Evolutionary conservation across 2,329 filamentous ascomycete species (phyloP).

Genomic region (Colletotrichum gigasporum): DNA sequence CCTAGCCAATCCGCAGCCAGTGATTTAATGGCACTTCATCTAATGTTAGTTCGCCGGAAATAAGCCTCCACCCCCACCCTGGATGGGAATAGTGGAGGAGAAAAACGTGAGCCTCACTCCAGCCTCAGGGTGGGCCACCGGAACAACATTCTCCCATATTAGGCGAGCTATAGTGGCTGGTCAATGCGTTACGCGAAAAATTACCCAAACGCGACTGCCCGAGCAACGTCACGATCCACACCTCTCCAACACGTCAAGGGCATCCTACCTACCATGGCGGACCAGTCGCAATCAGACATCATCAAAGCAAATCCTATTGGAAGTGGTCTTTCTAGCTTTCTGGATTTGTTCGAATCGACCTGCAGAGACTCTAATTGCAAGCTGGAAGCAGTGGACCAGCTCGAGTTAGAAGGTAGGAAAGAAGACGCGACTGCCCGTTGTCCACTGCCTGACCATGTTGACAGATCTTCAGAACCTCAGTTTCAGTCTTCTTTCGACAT

Average conservation of each 20-base stretch:
- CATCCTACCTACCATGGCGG: slow-evolving; percentile 30
- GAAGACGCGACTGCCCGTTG: neutral
- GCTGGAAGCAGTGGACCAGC: slow-evolving; percentile 34
- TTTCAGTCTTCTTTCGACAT: neutral
- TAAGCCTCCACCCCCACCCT: too few species aligned
- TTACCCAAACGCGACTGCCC: neutral
- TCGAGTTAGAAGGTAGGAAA: slow-evolving; percentile 36
- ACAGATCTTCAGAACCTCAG: neutral
- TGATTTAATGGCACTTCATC: too few species aligned
- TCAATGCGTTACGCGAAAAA: neutral
- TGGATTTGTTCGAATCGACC: slow-evolving; percentile 35
- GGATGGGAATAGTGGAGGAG: too few species aligned
- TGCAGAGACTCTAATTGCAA: slow-evolving; percentile 33
- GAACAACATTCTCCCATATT: neutral
- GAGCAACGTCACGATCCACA: neutral
- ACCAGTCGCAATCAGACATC: slow-evolving; percentile 36
- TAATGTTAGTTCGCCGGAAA: too few species aligned
- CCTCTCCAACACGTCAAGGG: neutral
- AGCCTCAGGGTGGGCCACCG: too few species aligned
- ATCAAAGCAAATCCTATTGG: slow-evolving; percentile 42
- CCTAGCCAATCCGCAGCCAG: too few species aligned
- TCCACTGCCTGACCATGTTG: neutral
- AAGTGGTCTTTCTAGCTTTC: slow-evolving; percentile 39
- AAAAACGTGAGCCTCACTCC: too few species aligned
- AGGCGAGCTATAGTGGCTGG: neutral